A percentile compares a stretch with the other conserved stretches of the same genome.
Conservation (phyloP, 2,329 filamentous ascomycete genomes). For the Aspergillus versicolor region DNA sequence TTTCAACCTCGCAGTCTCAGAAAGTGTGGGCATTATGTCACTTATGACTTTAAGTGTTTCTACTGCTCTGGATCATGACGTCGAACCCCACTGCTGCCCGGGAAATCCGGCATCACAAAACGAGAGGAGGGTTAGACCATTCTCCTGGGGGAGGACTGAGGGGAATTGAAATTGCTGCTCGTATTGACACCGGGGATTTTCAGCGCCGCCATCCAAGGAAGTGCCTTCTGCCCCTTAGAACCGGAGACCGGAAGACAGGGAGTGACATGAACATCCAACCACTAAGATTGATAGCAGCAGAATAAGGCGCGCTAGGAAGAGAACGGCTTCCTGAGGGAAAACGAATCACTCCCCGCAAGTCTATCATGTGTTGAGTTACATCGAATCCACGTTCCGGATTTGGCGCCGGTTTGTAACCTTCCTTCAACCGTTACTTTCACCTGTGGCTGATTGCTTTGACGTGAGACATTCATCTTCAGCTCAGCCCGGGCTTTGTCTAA, state of each 20-base stretch:
- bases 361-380: slow-evolving; percentile 11
- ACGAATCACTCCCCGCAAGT: slow-evolving; percentile 10
- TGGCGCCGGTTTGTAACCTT: slow-evolving; percentile 2
- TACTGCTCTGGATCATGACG: slow-evolving; percentile 2
- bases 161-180: not conserved
- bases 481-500: not conserved
- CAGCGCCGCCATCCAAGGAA: not conserved
- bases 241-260: not conserved
- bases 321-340: not conserved
- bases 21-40: not conserved
- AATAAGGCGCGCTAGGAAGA: not conserved
- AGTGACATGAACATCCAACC: slow-evolving; percentile 3
- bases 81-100: not conserved
- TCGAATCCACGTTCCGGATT: slow-evolving; percentile 1
- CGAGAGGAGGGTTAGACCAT: not conserved
- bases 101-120: not conserved
- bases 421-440: slow-evolving; percentile 5
- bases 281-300: slow-evolving; percentile 4
- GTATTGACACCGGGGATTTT: not conserved
- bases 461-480: slow-evolving; percentile 3
- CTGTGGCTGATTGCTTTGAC: not conserved
- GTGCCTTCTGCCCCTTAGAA: not conserved
- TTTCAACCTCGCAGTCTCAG: not conserved
- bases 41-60: not conserved
- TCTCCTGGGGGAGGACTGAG: not conserved